Conservation (phyloP, 768 basidiomycete species). For the Rhodotorula babjevae region DNA sequence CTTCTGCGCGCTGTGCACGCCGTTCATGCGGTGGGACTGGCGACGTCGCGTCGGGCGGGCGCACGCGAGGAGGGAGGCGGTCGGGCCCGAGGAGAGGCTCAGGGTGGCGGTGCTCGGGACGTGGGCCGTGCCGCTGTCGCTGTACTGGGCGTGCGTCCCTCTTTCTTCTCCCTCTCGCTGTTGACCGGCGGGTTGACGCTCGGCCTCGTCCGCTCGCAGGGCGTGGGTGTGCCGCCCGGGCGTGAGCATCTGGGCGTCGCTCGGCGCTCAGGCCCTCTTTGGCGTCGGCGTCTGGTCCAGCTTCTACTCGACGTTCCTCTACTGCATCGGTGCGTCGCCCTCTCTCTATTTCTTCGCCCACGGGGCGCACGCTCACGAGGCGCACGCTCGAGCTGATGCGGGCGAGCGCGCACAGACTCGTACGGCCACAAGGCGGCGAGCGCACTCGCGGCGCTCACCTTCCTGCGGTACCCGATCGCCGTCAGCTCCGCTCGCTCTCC, state of each 20-base stretch:
- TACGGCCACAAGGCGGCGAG: background rate
- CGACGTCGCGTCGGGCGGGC: background rate
- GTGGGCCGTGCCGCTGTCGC: conserved; percentile 3
- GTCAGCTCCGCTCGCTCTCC: background rate
- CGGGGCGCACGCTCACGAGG: too few relatives aligned
- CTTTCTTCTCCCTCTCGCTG: background rate
- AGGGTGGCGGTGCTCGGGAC: conserved; percentile 18
- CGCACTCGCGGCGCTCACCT: background rate
- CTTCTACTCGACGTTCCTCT: conserved; percentile 18
- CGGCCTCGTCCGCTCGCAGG: background rate
- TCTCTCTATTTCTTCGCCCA: too few relatives aligned
- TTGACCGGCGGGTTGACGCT: background rate
- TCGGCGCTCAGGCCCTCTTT: conserved; percentile 9
- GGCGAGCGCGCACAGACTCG: background rate
- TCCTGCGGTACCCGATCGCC: background rate
- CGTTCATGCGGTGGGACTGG: background rate
- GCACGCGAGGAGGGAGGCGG: background rate
- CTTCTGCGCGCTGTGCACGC: background rate
- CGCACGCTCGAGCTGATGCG: too few relatives aligned
- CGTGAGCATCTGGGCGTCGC: background rate
- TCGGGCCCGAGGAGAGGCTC: conserved; percentile 9
- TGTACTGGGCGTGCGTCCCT: conserved; percentile 11
- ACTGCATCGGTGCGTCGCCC: conserved; percentile 4
- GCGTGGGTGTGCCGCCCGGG: background rate
- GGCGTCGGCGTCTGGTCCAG: conserved; percentile 1